Percentiles rank a stretch among this genome's conserved stretches.
Evolutionary conservation across 306 rosid genomes (phyloP).

Genomic region (Hippophae gyantsensis): DNA sequence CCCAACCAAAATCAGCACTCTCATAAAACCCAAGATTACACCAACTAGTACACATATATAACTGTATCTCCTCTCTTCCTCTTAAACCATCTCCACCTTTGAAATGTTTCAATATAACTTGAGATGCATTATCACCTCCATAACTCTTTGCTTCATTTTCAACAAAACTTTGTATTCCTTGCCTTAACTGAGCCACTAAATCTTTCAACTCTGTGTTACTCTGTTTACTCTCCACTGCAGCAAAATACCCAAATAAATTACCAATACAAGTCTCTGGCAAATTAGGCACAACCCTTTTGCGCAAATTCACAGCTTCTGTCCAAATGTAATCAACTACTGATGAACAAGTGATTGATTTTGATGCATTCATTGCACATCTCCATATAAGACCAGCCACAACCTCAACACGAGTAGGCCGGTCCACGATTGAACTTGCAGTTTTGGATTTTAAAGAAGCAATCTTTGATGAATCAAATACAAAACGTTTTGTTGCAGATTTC

Average conservation of each 20-base stretch:
- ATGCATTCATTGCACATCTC: slow-evolving; percentile 25
- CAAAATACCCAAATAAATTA: neutral
- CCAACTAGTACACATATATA: neutral
- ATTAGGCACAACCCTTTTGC: slow-evolving; percentile 21
- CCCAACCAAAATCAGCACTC: slow-evolving; percentile 7
- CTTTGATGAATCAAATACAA: slow-evolving; percentile 23
- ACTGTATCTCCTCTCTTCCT: neutral
- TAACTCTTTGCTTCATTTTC: slow-evolving; percentile 4
- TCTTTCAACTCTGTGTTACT: neutral
- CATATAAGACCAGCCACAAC: slow-evolving; percentile 38
- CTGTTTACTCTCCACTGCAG: neutral
- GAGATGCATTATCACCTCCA: slow-evolving; percentile 5
- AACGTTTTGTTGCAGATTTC: slow-evolving; percentile 23
- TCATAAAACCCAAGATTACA: slow-evolving; percentile 3
- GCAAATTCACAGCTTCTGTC: slow-evolving; percentile 26
- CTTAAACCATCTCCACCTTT: neutral
- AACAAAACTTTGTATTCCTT: slow-evolving; percentile 6
- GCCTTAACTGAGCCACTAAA: slow-evolving; percentile 17
- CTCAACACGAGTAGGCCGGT: slow-evolving; percentile 32
- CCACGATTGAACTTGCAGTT: neutral
- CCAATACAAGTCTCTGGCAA: slow-evolving; percentile 22
- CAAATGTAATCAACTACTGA: slow-evolving; percentile 2
- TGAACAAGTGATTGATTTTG: neutral
- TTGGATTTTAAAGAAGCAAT: slow-evolving; percentile 26
- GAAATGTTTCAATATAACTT: neutral